Conservation (phyloP, 2,329 filamentous ascomycete species). For the Penicillium decumbens region DNA sequence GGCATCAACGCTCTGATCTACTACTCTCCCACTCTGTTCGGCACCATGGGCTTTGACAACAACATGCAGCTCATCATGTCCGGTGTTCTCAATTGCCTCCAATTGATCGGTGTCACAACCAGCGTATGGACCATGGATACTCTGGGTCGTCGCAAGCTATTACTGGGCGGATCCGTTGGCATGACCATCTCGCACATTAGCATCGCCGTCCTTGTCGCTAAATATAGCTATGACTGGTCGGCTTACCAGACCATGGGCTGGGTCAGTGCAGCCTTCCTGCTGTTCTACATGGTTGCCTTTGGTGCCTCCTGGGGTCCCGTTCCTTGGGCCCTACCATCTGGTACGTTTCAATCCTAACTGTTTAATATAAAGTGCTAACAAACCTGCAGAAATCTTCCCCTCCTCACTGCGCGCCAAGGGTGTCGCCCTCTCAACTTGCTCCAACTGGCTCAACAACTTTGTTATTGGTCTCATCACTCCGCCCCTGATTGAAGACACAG, state of each 20-base stretch:
- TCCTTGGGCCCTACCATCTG: conserved; percentile 42
- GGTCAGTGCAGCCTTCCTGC: conserved; percentile 55
- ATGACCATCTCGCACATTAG: conserved; percentile 49
- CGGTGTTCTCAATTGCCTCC: conserved; percentile 51
- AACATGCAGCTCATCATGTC: conserved; percentile 51
- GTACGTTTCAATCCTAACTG: conserved; percentile 10
- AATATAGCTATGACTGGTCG: conserved; percentile 50
- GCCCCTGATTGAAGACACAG: conserved; percentile 56
- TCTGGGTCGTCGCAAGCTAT: conserved; percentile 45
- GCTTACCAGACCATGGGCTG: conserved; percentile 51
- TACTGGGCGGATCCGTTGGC: conserved; percentile 43
- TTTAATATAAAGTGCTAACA: conserved; percentile 6
- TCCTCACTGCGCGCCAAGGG: conserved; percentile 59
- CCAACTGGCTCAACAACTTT: conserved; percentile 63
- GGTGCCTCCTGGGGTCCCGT: conserved; percentile 56
- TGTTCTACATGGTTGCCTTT: conserved; percentile 61
- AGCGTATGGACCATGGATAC: conserved; percentile 50
- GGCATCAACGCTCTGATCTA: conserved; percentile 56
- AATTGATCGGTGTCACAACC: conserved; percentile 45
- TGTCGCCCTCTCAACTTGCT: conserved; percentile 59
- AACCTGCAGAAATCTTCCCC: conserved; percentile 56
- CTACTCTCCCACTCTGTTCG: conserved; percentile 59
- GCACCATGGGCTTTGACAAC: conserved; percentile 45
- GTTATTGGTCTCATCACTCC: conserved; percentile 63
- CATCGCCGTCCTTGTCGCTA: conserved; percentile 53